A percentile compares a stretch with the other conserved stretches of the same genome.
phyloP scores from a whole-genome alignment of 2,329 filamentous ascomycete genomes.

The Monosporascus sp. region DNA sequence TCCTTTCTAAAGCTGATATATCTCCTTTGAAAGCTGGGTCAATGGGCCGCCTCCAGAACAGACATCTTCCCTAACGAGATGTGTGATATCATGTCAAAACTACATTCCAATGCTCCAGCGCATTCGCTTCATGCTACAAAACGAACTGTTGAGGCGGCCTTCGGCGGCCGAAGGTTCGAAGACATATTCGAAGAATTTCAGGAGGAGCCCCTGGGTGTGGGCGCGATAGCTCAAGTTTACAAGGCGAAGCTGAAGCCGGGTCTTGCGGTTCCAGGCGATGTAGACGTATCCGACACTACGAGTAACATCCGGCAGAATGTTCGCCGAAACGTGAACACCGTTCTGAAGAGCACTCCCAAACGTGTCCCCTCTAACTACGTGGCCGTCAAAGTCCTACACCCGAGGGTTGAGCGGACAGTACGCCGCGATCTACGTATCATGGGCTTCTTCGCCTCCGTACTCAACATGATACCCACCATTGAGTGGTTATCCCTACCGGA shows the following conservation, averaged over 20 bases:
- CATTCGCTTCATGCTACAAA: slow-evolving; percentile 80
- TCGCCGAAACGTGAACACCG: slow-evolving; percentile 73
- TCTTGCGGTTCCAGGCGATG: slow-evolving; percentile 58
- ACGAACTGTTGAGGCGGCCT: slow-evolving; percentile 73
- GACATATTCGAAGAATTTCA: slow-evolving; percentile 97
- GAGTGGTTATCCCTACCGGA: slow-evolving; percentile 96
- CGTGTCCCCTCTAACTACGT: slow-evolving; percentile 88
- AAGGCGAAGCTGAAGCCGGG: slow-evolving; percentile 84
- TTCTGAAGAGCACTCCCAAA: slow-evolving; percentile 81
- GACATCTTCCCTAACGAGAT: slow-evolving; percentile 94
- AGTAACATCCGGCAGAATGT: slow-evolving; percentile 63
- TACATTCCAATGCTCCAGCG: slow-evolving; percentile 91
- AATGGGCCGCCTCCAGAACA: slow-evolving; percentile 95
- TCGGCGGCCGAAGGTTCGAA: slow-evolving; percentile 72
- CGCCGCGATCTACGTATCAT: slow-evolving; percentile 91
- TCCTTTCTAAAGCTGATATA: slow-evolving; percentile 10
- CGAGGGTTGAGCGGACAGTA: slow-evolving; percentile 82
- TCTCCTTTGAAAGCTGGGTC: slow-evolving; percentile 61
- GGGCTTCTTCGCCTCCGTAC: slow-evolving; percentile 77
- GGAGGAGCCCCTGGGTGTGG: slow-evolving; percentile 82
- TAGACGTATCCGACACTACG: slow-evolving; percentile 47
- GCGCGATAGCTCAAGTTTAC: slow-evolving; percentile 96
- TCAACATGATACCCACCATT: slow-evolving; percentile 88
- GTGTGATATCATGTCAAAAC: slow-evolving; percentile 87
- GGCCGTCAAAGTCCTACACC: slow-evolving; percentile 93